A percentile compares a stretch with the other conserved stretches of the same genome.
These are phyloP conservation scores for Neoascochyta sp. DNA, from an alignment of 2,329 filamentous ascomycete species.

Conservation along the genomic window DNA sequence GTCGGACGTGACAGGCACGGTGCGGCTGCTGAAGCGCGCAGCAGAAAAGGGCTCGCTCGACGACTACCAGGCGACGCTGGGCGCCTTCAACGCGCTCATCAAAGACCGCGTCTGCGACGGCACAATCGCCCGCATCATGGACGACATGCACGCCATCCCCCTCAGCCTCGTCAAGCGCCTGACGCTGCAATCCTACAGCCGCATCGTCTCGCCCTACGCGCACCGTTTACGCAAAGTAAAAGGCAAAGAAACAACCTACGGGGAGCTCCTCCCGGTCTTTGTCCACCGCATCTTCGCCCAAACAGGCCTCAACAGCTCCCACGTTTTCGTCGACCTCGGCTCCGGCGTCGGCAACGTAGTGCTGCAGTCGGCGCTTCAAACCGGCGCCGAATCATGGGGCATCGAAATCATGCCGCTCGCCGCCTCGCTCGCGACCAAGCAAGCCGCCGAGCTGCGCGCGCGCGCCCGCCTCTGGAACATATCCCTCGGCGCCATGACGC, in stretches of 20 bases:
- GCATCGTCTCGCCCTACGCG: constrained; percentile 85
- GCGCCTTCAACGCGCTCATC: constrained; percentile 73
- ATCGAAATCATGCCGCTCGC: constrained; percentile 95
- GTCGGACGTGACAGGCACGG: constrained; percentile 69
- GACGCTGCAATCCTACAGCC: constrained; percentile 81
- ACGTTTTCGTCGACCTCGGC: constrained; percentile 90
- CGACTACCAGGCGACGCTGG: constrained; percentile 69
- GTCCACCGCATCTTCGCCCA: constrained; percentile 76
- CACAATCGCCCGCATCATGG: constrained; percentile 68
- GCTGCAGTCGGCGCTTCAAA: constrained; percentile 86
- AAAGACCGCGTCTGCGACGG: constrained; percentile 64
- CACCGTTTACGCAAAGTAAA: constrained; percentile 81
- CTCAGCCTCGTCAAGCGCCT: constrained; percentile 69
- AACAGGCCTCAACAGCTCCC: constrained; percentile 72
- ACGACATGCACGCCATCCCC: constrained; percentile 64
- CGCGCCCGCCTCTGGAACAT: constrained; percentile 88
- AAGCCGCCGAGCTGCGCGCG: constrained; percentile 78
- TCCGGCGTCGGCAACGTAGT: constrained; percentile 96
- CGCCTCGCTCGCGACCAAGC: constrained; percentile 73
- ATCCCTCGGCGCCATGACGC: constrained; percentile 69
- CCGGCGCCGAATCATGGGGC: constrained; percentile 92
- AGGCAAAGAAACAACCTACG: constrained; percentile 90
- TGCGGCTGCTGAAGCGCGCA: constrained; percentile 72
- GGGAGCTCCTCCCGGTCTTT: constrained; percentile 83
- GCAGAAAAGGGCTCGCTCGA: constrained; percentile 61